Base-by-base conservation (phyloP, 345 rosid genomes). In the Syzygium aqueum region DNA sequence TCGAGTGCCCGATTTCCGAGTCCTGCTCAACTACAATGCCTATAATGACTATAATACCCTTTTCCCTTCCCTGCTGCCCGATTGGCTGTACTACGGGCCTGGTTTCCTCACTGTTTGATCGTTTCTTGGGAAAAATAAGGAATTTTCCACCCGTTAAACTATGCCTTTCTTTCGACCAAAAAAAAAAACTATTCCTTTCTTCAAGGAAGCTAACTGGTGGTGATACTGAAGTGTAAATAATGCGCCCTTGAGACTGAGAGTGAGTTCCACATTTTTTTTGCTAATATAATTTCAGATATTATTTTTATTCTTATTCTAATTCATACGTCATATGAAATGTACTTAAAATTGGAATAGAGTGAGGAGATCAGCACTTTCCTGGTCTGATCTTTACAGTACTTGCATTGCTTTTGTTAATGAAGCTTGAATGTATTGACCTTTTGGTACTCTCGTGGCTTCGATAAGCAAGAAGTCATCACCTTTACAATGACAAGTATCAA, bases 21-120 rank as follows among this genome's bases (percentile, higher is more conserved):
- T 87, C 25, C 86, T 85, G 53, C 88, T 92, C 53, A 91, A 90
- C 46, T 93, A 93, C 84, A 92, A 85, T 13, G 53, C 46, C 12
- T 56, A 63, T n/a, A 93, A 92, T 65, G 94, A 92, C 80, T 93
- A 92, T 90, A 93, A 93, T 87, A 90, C 91, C 52, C 93, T 91
- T 43, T 91, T 93, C 46, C 33, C 63, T 25, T 86, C 86, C 37
- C 89, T 88, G 46, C 89, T 91, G 27, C 11, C 84, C 53, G 82
- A 67, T 17, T 21, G 57, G 43, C 11, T 11, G 11, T 77, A 85
- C 85, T 53, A 59, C 56, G 86, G 37, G 10, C 87, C 88, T 17
- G 88, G 87, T 22, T 56, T 91, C 91, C 90, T 92, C 87, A 52
- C 53, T 91, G 22, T 90, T 89, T 23, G 73, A 85, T 17, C 52